Conservation (phyloP, 352 stramenopile genomes). For the Globisporangium irregulare region DNA sequence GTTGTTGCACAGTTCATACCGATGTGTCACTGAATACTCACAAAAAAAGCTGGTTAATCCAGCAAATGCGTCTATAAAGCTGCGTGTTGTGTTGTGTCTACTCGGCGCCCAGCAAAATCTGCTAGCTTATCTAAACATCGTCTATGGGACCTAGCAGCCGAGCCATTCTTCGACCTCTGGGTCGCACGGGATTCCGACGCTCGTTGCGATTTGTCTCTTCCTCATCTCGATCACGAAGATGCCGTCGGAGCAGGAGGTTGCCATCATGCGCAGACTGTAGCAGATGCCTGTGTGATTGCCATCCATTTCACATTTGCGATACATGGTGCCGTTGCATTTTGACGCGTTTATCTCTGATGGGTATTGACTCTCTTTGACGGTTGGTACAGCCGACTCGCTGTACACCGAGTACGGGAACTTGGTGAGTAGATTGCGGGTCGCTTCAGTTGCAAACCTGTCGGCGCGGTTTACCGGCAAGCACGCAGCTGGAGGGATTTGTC, state of each 20-base stretch:
- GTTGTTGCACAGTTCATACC: no score
- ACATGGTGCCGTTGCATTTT: constrained; percentile 27
- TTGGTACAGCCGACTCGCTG: not conserved
- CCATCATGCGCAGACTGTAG: constrained; percentile 32
- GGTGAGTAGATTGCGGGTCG: not conserved
- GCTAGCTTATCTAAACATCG: no score
- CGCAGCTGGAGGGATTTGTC: not conserved
- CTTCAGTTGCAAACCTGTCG: constrained; percentile 2
- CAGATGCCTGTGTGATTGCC: constrained; percentile 21
- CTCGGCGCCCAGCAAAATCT: no score
- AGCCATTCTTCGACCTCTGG: constrained; percentile 31
- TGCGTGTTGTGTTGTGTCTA: no score
- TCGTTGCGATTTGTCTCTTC: constrained; percentile 26
- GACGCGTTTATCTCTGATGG: constrained; percentile 2
- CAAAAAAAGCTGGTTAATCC: no score
- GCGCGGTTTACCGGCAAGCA: constrained; percentile 4
- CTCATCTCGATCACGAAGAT: constrained; percentile 24
- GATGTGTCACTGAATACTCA: no score
- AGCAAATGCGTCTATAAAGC: no score
- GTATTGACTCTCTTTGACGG: constrained; percentile 5
- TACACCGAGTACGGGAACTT: not conserved
- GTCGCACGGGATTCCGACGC: constrained; percentile 24
- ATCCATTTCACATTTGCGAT: constrained; percentile 17
- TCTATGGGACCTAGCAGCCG: constrained; percentile 19
- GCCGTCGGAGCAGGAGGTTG: constrained; percentile 24